phyloP scores from a whole-genome alignment of 2,329 filamentous ascomycete genomes.

The Celoporthe dispersa region DNA sequence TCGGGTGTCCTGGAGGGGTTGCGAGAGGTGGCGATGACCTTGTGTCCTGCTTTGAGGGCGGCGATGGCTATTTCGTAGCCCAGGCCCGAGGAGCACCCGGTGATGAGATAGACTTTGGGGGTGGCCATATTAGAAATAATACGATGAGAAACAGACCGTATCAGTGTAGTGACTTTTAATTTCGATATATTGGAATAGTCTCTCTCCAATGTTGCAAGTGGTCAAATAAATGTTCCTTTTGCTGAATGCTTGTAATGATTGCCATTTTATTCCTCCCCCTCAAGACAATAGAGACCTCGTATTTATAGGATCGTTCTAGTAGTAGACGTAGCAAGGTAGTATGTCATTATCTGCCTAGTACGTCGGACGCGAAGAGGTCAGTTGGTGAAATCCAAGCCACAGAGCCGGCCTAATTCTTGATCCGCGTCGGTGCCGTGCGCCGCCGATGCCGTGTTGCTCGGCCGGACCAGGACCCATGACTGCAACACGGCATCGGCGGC shows the following conservation, averaged over 20 bases:
- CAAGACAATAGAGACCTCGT: background rate
- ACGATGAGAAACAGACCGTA: background rate
- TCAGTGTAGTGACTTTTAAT: background rate
- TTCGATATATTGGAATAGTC: background rate
- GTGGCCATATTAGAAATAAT: background rate
- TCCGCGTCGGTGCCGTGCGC: background rate
- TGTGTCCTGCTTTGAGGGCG: conserved; percentile 23
- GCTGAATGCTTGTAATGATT: too few species aligned
- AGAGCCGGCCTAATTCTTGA: background rate
- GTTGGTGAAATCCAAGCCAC: background rate
- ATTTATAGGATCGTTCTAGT: background rate
- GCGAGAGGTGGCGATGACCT: conserved; percentile 28
- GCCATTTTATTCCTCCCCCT: background rate
- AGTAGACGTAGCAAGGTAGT: background rate
- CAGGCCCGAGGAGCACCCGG: conserved; percentile 25
- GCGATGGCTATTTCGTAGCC: conserved; percentile 21
- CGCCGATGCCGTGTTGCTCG: background rate
- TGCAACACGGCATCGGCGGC: background rate
- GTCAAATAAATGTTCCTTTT: background rate
- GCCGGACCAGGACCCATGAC: too few species aligned
- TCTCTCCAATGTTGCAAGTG: background rate
- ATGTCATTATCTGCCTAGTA: too few species aligned
- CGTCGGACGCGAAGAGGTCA: background rate
- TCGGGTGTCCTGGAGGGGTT: conserved; percentile 19
- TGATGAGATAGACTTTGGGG: conserved; percentile 26